Evolutionary conservation across 2,329 filamentous ascomycete species (phyloP), one percentile per base, ranked within the genome.

Genomic region (Chalara sp.): DNA sequence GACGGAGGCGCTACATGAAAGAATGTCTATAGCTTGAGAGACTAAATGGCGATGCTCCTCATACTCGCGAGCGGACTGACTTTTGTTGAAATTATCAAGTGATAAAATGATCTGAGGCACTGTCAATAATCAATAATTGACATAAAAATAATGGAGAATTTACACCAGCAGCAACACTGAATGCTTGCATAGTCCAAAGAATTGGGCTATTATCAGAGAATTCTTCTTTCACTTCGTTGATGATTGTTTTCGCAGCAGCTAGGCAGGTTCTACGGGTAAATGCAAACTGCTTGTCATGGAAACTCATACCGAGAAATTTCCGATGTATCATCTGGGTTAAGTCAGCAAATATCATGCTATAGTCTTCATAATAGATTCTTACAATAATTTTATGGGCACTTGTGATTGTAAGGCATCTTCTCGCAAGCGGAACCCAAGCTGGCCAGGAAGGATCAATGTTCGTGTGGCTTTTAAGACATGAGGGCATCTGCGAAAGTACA

Each of bases 1-100:
- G n/a, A 64, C 66, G 1, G 57, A 53, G n/a, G 44, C 43, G 35
- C 62, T 70, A 10, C 57, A 57, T 11, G 62, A 55, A 5, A 72
- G 61, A 8, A 65, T 60, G 0, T 49, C 53, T 32, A 70, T 62
- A 0, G 66, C 61, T 46, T 65, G 65, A 31, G 65, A 59, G 1
- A 68, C 64, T 11, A 65, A 60, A 8, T 58, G 54, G 54, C 55
- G 64, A 56, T 61, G 69, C 53, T 60, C 69, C 49, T 46, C 58
- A 58, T 50, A 61, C 57, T 57, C 67, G 3, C 41, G 37, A 13
- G 63, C 59, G 1, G 44, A 50, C 1, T 60, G 61, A 7, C 51
- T 49, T 5, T 58, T 59, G 41, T 64, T 64, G 21, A 67, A 58
- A 5, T 65, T 58, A 35, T 67, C 65, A 5, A 67, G 54, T 1